phyloP scores from a whole-genome alignment of 805 yeast species.

The Lipomyces yamadae region DNA sequence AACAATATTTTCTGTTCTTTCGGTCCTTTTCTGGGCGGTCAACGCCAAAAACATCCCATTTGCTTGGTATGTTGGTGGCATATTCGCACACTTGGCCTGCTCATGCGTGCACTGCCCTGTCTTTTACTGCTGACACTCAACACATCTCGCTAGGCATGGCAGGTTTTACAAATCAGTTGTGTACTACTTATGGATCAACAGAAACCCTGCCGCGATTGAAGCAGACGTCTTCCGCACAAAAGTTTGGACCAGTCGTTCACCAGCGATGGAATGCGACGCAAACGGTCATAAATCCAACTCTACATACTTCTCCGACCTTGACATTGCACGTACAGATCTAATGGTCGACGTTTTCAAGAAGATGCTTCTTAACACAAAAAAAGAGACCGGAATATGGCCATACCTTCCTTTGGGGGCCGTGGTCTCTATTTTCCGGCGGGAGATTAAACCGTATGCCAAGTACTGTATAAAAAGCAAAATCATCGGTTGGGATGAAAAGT shows the following conservation, averaged over 20 bases:
- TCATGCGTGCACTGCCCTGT: not conserved
- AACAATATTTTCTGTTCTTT: slow-evolving; percentile 23
- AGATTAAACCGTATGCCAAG: slow-evolving; percentile 67
- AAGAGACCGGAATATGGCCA: slow-evolving; percentile 51
- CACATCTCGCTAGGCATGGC: slow-evolving; percentile 23
- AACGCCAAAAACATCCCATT: slow-evolving; percentile 33
- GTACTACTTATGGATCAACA: slow-evolving; percentile 22
- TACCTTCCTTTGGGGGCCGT: slow-evolving; percentile 81
- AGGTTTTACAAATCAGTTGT: slow-evolving; percentile 30
- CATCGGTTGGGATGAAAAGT: slow-evolving; percentile 83
- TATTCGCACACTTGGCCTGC: not conserved
- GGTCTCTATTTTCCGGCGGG: slow-evolving; percentile 68
- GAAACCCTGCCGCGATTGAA: slow-evolving; percentile 11
- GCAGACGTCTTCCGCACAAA: slow-evolving; percentile 42
- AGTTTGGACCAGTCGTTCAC: slow-evolving; percentile 58
- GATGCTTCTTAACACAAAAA: slow-evolving; percentile 55
- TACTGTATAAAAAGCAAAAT: slow-evolving; percentile 64
- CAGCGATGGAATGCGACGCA: slow-evolving; percentile 82
- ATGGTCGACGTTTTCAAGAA: slow-evolving; percentile 62
- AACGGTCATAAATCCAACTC: slow-evolving; percentile 87
- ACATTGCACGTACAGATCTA: slow-evolving; percentile 71
- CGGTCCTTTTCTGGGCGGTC: slow-evolving; percentile 24
- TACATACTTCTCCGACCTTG: slow-evolving; percentile 81
- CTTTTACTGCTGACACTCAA: not conserved
- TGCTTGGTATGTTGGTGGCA: slow-evolving; percentile 29